Evolutionary conservation across 345 rosid genomes (phyloP), one percentile per base, ranked within the genome.

Genomic region (Microcos paniculata): DNA sequence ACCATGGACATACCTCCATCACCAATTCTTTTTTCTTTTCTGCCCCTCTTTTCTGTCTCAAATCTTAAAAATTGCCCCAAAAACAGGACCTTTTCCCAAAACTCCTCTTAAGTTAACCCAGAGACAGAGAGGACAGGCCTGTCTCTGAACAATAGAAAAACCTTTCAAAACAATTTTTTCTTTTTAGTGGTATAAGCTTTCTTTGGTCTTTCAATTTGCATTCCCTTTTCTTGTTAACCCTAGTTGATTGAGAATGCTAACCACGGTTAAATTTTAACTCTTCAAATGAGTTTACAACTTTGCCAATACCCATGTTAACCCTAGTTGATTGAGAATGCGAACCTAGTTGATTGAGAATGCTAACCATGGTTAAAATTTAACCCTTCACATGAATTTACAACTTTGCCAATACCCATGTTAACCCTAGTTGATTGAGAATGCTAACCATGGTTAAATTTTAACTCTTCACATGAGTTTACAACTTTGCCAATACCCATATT

Each of bases 21-120:
- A 63, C 71, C 79, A 66, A 45, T 30, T 64, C 18, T 67, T 52
- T 74, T 77, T 70, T 64, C 48, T 59, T 70, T 72, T 56, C 52
- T 18, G 80, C 82, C 82, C 83, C 81, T 70, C 53, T 42, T 80
- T 83, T 83, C 77, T 74, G 42, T 13, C 30, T 57, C 77, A 74
- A 77, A 70, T 74, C 72, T 38, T 30, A 49, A 59, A 64, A 66
- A 66, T 73, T 56, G 53, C 77, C 84, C 79, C 62, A 53, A 80
- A 56, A 68, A 21, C 73, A 66, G 61, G 31, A 74, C 75, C 62
- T 74, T 70, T 71, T 46, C 40, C 72, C 74, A 70, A 80, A 80
- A 70, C 76, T 26, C 79, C 71, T 21, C 33, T 49, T 45, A n/a
- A n/a, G n/a, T n/a, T n/a, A 68, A 67, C 78, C 78, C 26, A 42